These are phyloP conservation scores for Domatiomyces globalis DNA, from an alignment of 2,329 filamentous ascomycete genomes.

Conservation along the genomic window DNA sequence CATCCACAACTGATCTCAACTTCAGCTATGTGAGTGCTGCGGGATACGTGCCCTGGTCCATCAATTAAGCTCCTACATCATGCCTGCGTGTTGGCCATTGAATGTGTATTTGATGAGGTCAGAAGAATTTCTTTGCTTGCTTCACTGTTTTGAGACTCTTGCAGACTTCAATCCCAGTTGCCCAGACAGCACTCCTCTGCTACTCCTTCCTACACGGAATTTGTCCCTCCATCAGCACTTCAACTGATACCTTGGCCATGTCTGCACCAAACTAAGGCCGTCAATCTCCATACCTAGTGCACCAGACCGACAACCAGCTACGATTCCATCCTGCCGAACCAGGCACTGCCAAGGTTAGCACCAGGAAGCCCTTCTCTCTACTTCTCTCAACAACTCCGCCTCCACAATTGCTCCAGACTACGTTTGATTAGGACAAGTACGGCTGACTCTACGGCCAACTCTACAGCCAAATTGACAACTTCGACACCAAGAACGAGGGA, in stretches of 20 bases:
- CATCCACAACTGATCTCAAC: not conserved
- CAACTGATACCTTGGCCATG: slow-evolving; percentile 34
- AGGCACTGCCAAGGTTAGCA: slow-evolving; percentile 26
- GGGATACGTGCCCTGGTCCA: not conserved
- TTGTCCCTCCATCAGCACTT: not conserved
- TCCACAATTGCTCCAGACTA: no score
- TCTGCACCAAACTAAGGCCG: slow-evolving; percentile 51
- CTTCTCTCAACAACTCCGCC: no score
- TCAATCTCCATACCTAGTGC: slow-evolving; percentile 63
- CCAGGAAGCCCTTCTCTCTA: not conserved
- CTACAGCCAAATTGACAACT: slow-evolving; percentile 20
- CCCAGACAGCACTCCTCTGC: not conserved
- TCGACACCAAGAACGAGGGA: slow-evolving; percentile 17
- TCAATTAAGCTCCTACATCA: not conserved
- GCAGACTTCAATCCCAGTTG: no score
- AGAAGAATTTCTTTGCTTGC: not conserved
- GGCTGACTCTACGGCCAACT: no score
- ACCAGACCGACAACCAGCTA: slow-evolving; percentile 51
- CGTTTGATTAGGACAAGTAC: no score
- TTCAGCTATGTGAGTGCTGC: not conserved
- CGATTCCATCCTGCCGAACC: slow-evolving; percentile 41
- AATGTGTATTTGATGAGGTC: no score
- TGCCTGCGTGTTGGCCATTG: not conserved
- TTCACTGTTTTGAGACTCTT: not conserved
- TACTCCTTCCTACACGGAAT: no score